Percentiles rank a stretch among this genome's conserved stretches.
These are phyloP conservation scores for Puccinia horiana DNA, from an alignment of 1,284 basidiomycete genomes.

Conservation along the genomic window DNA sequence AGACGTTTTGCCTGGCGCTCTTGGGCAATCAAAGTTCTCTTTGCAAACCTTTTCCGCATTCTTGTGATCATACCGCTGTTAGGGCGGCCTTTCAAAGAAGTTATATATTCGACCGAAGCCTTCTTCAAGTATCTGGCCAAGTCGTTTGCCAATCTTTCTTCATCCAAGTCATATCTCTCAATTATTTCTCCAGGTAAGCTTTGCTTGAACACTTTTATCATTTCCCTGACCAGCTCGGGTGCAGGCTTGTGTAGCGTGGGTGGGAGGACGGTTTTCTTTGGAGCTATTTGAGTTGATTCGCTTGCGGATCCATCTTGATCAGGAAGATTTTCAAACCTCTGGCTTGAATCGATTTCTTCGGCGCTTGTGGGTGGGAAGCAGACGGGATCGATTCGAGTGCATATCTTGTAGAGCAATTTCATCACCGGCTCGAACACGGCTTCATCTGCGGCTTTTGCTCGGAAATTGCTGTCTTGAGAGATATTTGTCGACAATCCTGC, in stretches of 20 bases:
- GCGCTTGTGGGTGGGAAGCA: constrained; percentile 24
- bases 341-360: background rate
- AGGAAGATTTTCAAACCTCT: background rate
- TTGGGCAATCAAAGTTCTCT: constrained; percentile 8
- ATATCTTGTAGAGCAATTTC: constrained; percentile 43
- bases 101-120: constrained; percentile 34
- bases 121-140: constrained; percentile 46
- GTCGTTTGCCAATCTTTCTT: constrained; percentile 47
- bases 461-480: background rate
- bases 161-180: constrained; percentile 38
- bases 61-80: constrained; percentile 24
- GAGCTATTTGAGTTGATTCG: background rate
- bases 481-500: background rate
- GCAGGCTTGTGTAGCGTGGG: constrained; percentile 36
- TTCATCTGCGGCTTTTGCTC: background rate
- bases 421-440: constrained; percentile 22
- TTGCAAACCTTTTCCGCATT: constrained; percentile 24
- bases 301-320: background rate
- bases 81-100: constrained; percentile 33
- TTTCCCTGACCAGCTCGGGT: constrained; percentile 17
- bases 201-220: constrained; percentile 16
- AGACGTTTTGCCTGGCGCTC: constrained; percentile 25
- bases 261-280: constrained; percentile 5
- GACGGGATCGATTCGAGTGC: constrained; percentile 33
- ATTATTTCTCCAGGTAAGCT: constrained; percentile 26